Base-by-base conservation (phyloP, 306 rosid genomes). In the Cyamopsis tetragonoloba region DNA sequence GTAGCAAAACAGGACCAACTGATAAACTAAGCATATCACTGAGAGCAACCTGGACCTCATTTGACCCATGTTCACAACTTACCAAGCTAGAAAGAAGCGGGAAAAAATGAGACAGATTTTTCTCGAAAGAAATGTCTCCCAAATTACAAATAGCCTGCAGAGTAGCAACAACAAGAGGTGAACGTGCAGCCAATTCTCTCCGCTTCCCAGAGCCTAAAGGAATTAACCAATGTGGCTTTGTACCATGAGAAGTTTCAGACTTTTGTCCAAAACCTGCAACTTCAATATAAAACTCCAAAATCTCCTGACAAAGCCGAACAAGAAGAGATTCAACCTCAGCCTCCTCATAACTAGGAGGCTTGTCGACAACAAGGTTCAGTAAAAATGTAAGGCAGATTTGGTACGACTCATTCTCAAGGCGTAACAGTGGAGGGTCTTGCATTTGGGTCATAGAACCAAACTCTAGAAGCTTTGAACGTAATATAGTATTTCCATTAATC, bases 351-450 rank as follows among this genome's bases (percentile, higher is more conserved):
- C 60, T 62, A 47, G 62, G 76, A 75, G 96, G 97, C 49, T 83
- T 71, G 76, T 95, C 99, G 75, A 79, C 54, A 20, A 81, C 47
- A 60, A 95, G 97, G 81, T 91, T 91, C 76, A 88, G 96, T 77
- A 95, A 71, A 57, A 86, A 83, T 39, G 99, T 83, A 62, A 95
- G 97, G 86, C 97, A 91, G 49, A 74, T 80, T 81, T 95, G 97
- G 82, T 86, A 95, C 1, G 99, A 82, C 58, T 91, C 99, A 3
- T 86, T 95, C 78, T 95, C 99, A 15, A 95, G 93, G 15, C 99
- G 99, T 64, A 95, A 76, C 51, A 95, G 72, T 7, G 99, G 99
- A 32, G 99, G 99, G 65, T 95, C 99, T 81, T 90, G 99, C 97
- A 95, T 95, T 82, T 95, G 97, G 42, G 96, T 87, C 78, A 95